Percentiles rank a stretch among this genome's conserved stretches.
Evolutionary conservation across 1,284 basidiomycete genomes (phyloP).

Genomic region (Ustilago curta): DNA sequence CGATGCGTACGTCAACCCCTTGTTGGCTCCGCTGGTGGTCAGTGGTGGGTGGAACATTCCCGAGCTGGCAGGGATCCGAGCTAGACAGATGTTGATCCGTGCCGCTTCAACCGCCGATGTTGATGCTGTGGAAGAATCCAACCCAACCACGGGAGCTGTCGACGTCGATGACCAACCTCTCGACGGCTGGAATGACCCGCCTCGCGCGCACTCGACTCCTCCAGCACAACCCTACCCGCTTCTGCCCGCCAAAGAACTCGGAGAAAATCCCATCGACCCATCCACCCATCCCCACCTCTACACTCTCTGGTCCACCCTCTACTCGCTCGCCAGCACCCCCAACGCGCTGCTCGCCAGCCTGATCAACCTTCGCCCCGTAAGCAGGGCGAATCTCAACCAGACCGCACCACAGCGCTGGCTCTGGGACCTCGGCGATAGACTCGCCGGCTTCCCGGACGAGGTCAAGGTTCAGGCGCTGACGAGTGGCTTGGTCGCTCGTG

Average conservation of each 20-base stretch:
- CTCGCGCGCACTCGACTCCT: neutral
- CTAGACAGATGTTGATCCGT: neutral
- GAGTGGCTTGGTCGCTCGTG: constrained; percentile 3
- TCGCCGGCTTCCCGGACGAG: constrained; percentile 20
- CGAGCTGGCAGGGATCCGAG: constrained; percentile 1
- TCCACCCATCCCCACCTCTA: constrained; percentile 20
- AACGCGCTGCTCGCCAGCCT: constrained; percentile 20
- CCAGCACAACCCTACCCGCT: constrained; percentile 7
- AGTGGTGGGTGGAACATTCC: constrained; percentile 35
- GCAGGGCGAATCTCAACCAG: constrained; percentile 20
- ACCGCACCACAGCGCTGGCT: constrained; percentile 22
- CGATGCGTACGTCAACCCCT: constrained; percentile 18
- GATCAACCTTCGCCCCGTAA: constrained; percentile 14
- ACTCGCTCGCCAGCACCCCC: constrained; percentile 5
- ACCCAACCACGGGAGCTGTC: no score
- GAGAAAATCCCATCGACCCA: constrained; percentile 41
- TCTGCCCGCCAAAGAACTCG: constrained; percentile 34
- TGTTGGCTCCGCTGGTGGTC: constrained; percentile 14
- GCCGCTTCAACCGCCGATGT: neutral
- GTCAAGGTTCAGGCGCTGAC: constrained; percentile 25
- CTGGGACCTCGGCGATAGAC: constrained; percentile 32
- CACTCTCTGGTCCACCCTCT: constrained; percentile 18
- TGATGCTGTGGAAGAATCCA: no score
- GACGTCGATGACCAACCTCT: constrained; percentile 21
- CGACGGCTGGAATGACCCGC: constrained; percentile 16